phyloP scores from a whole-genome alignment of 805 yeast genomes.

The Wickerhamomyces queroliae region DNA sequence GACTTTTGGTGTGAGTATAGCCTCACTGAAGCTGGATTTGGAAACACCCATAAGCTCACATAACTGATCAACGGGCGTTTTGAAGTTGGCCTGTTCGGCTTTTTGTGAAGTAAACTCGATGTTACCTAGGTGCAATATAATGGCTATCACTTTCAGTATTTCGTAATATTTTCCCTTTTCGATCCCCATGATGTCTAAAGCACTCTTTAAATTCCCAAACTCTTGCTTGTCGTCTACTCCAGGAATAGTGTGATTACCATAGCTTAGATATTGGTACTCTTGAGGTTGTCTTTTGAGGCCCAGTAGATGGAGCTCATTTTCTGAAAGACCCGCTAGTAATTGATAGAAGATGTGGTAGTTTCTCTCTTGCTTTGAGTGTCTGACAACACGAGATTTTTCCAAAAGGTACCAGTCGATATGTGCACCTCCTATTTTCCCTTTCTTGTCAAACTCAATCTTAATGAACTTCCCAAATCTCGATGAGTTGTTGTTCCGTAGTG shows the following conservation, averaged over 20 bases:
- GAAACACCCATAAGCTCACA: constrained; percentile 63
- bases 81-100: constrained; percentile 71
- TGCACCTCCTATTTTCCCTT: constrained; percentile 76
- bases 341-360: constrained; percentile 95
- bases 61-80: constrained; percentile 44
- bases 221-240: constrained; percentile 75
- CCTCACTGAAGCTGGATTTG: constrained; percentile 44
- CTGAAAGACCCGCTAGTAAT: constrained; percentile 60
- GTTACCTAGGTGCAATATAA: constrained; percentile 82
- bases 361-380: constrained; percentile 71
- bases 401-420: constrained; percentile 90
- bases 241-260: constrained; percentile 50
- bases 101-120: constrained; percentile 61
- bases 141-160: constrained; percentile 64
- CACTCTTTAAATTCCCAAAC: constrained; percentile 52
- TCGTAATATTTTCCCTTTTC: constrained; percentile 43
- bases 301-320: constrained; percentile 39
- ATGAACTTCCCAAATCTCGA: constrained; percentile 97
- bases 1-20: constrained; percentile 73
- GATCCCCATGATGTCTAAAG: constrained; percentile 75
- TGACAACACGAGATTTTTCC: constrained; percentile 88
- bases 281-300: constrained; percentile 34
- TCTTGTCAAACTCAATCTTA: constrained; percentile 65
- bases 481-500: constrained; percentile 88
- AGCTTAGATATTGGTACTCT: constrained; percentile 51